Conservation (phyloP, 2,329 filamentous ascomycete genomes). For the Exophiala lecanii-corni region DNA sequence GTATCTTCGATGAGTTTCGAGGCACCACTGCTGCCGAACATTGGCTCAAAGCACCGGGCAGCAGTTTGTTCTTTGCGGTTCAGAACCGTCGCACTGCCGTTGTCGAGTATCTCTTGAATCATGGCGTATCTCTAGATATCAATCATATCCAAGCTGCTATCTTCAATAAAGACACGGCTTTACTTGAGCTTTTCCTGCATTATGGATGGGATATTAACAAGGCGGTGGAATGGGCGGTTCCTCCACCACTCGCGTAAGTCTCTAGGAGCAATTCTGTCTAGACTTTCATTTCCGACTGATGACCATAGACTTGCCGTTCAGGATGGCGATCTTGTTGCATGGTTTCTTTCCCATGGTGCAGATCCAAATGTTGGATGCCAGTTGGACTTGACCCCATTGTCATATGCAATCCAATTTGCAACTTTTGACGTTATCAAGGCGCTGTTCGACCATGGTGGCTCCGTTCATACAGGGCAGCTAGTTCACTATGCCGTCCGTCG, state of each 20-base stretch:
- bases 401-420: no score
- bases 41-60: constrained; percentile 4
- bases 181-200: constrained; percentile 2
- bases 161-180: background rate
- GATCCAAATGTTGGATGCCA: no score
- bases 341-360: no score
- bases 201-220: constrained; percentile 4
- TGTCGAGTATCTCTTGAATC: constrained; percentile 1
- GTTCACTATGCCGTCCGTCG: constrained; percentile 9
- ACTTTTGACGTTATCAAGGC: constrained; percentile 4
- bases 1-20: constrained; percentile 2
- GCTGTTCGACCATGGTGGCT: constrained; percentile 9
- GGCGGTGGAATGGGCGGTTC: no score
- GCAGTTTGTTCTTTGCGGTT: constrained; percentile 1
- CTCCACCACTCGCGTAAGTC: no score
- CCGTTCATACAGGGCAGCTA: constrained; percentile 4
- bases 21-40: constrained; percentile 2
- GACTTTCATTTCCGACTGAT: no score
- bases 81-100: background rate
- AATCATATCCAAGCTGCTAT: constrained; percentile 2
- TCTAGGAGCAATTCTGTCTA: no score
- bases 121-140: constrained; percentile 2
- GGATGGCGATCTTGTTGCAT: no score
- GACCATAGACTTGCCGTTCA: no score
- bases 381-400: no score